Evolutionary conservation across 306 rosid genomes (phyloP).

Genomic region (Macrotyloma uniflorum): DNA sequence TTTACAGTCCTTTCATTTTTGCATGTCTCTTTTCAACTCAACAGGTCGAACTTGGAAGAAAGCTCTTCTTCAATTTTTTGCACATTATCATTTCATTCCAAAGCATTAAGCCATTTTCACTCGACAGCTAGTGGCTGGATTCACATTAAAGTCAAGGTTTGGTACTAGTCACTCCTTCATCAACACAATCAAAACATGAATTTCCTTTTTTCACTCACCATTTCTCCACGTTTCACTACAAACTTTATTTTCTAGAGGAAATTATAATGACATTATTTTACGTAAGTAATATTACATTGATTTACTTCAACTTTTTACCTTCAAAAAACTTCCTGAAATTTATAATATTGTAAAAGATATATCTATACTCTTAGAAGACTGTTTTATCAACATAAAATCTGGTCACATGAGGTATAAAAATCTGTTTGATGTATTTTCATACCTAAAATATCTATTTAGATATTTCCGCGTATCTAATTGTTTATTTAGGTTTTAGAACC

Average conservation of each 20-base stretch:
- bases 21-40: slow-evolving; percentile 1
- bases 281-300: too few species aligned
- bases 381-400: too few species aligned
- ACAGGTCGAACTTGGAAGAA: neutral
- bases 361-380: too few species aligned
- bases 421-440: too few species aligned
- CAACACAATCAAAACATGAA: neutral
- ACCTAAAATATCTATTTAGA: too few species aligned
- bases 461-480: too few species aligned
- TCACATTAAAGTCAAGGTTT: slow-evolving; percentile 35
- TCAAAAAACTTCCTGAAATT: too few species aligned
- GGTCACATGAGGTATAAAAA: too few species aligned
- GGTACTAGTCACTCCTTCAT: slow-evolving; percentile 5
- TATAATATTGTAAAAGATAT: too few species aligned
- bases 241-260: neutral
- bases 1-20: neutral
- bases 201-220: slow-evolving; percentile 1
- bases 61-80: neutral
- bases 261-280: too few species aligned
- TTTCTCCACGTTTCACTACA: neutral
- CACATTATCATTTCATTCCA: neutral
- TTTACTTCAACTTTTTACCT: too few species aligned
- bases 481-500: too few species aligned
- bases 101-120: slow-evolving; percentile 12
- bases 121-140: slow-evolving; percentile 25